Evolutionary conservation across 176 grass and related monocot genomes (phyloP), one percentile per base, ranked within the genome.

Genomic region (Tillandsia leiboldiana): DNA sequence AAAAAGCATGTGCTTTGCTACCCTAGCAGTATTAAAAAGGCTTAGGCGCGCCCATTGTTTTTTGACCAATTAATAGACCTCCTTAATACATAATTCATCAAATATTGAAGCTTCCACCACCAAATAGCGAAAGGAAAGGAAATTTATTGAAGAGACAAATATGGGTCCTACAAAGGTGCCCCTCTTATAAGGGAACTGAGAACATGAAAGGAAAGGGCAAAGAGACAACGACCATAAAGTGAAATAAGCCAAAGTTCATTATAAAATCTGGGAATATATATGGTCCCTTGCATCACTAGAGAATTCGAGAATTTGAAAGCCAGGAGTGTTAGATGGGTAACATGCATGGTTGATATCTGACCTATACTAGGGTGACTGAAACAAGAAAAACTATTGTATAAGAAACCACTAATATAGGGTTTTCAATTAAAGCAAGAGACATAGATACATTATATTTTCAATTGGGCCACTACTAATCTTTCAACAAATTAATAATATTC

Each of bases 151-250:
- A 80, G 73, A 75, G 73, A 63, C 73, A 71, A 61, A 18, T n/a
- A 20, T 75, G 78, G 81, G 42, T 49, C 78, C 79, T 78, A 7
- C 11, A 62, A 56, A 79, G 76, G 76, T 76, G 63, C 72, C 81
- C 86, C 72, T 88, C 68, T 75, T 81, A 75, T 76, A 89, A 82
- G 75, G 68, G 76, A 73, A 63, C 68, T 81, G 27, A 75, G 67
- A 82, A 71, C 59, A 69, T 72, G 71, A 64, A 75, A 69, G 71
- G 66, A 81, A 81, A 78, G 68, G 78, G 85, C 86, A 82, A 70
- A 65, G 78, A 82, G 75, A 68, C 74, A 69, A 79, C 1, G 79
- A 84, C 82, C 12, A 57, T 78, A 72, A 89, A 89, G 75, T 79
- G 81, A 72, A 82, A 78, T 66, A 72, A 51, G 78, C 75, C 81